Evolutionary conservation across 371 early-diverging fungal genomes (phyloP).

Genomic region (Dinochytrium kinnereticum): DNA sequence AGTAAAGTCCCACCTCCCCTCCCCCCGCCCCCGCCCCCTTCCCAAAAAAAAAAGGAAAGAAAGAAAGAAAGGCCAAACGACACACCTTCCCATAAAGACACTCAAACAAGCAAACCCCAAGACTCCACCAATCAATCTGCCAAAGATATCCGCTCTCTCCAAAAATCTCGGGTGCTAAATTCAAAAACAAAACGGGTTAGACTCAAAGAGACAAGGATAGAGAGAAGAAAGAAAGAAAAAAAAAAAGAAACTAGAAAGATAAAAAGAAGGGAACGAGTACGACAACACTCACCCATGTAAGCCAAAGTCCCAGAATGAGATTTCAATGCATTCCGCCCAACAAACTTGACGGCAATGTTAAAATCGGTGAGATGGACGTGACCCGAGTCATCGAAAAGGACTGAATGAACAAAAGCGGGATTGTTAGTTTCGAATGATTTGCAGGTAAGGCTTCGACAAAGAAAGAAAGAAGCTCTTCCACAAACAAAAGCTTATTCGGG

Average conservation of each 20-base stretch:
- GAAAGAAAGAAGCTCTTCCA: neutral
- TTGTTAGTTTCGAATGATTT: neutral
- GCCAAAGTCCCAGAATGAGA: constrained; percentile 54
- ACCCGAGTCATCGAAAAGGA: constrained; percentile 60
- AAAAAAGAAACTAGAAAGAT: constrained; percentile 55
- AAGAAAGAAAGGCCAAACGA: neutral
- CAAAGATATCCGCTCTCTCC: constrained; percentile 66
- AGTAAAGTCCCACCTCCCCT: no score
- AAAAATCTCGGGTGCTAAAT: constrained; percentile 82
- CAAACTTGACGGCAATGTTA: constrained; percentile 58
- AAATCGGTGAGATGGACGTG: constrained; percentile 62
- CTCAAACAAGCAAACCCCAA: constrained; percentile 87
- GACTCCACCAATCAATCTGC: constrained; percentile 88
- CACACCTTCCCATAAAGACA: constrained; percentile 78
- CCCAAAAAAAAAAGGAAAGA: neutral
- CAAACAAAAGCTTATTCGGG: no score
- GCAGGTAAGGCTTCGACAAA: no score
- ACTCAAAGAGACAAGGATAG: no score
- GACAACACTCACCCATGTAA: constrained; percentile 70
- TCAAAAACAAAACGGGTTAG: no score
- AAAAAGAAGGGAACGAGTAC: constrained; percentile 44
- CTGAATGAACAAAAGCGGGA: constrained; percentile 22
- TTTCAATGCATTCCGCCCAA: constrained; percentile 35
- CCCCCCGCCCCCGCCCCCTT: no score
- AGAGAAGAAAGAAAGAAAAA: no score